These are phyloP conservation scores for Rhodotorula sp. DNA, from an alignment of 1,284 basidiomycete genomes.

Conservation along the genomic window DNA sequence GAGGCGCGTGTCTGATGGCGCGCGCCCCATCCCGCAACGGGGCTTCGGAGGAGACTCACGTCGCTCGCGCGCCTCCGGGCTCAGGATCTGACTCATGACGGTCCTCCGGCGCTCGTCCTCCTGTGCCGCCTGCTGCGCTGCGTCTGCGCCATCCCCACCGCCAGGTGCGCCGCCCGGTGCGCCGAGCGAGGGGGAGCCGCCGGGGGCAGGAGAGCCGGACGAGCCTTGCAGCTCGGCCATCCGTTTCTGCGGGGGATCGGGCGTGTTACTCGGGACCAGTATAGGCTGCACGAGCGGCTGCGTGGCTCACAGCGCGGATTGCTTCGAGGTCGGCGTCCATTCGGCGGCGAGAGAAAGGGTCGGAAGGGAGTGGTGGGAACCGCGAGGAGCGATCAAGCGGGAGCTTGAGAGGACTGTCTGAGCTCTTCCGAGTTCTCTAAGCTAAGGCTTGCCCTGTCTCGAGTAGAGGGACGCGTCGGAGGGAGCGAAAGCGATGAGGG, in stretches of 20 bases:
- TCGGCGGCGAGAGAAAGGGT: neutral
- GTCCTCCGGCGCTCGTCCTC: slow-evolving; percentile 58
- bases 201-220: slow-evolving; percentile 4
- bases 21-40: too few relatives aligned
- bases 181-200: slow-evolving; percentile 52
- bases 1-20: too few relatives aligned
- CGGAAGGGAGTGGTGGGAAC: neutral
- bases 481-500: too few relatives aligned
- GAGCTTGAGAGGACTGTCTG: neutral
- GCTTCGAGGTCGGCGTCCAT: slow-evolving; percentile 39
- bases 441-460: too few relatives aligned
- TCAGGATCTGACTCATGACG: slow-evolving; percentile 84
- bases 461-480: too few relatives aligned
- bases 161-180: slow-evolving; percentile 60
- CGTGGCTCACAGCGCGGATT: slow-evolving; percentile 28
- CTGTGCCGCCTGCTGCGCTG: slow-evolving; percentile 43
- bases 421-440: too few relatives aligned
- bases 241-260: slow-evolving; percentile 33
- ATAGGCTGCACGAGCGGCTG: neutral
- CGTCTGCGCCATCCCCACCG: slow-evolving; percentile 46
- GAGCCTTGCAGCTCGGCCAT: slow-evolving; percentile 42
- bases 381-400: neutral
- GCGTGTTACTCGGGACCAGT: neutral
- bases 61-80: slow-evolving; percentile 82
- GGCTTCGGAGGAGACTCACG: slow-evolving; percentile 61